Evolutionary conservation across 441 rosid genomes (phyloP), one percentile per base, ranked within the genome.

Genomic region (Erodium moschatum): DNA sequence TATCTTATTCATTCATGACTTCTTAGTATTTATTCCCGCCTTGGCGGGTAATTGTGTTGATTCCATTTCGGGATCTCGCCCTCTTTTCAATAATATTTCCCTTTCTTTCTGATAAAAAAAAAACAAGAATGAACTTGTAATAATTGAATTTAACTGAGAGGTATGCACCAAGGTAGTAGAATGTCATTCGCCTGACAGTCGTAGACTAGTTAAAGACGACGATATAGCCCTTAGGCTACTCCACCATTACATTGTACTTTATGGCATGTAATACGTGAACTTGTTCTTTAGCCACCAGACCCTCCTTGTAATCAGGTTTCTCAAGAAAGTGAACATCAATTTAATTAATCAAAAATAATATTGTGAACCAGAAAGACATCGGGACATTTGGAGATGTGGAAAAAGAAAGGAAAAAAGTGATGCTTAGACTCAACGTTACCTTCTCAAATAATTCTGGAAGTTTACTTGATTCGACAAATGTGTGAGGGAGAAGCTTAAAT

Each of bases 401-500:
- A 19, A 11, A 38, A 8, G 54, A 24, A 66, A 12, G 52, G 8
- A 66, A 13, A 27, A n/a, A 50, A 10, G 11, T 64, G 40, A 29
- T 24, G 27, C 63, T 18, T 50, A 31, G 68, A 31, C 29, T 42
- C 50, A 13, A 66, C 48, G 76, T 84, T 72, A 87, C 97, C 75
- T 77, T 81, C 42, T 69, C 84, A 84, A 84, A 90, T 64, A 90
- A 83, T 76, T 84, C 80, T 65, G 91, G 89, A 72, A 93, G 93
- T 78, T 75, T 78, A 81, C 79, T 86, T 27, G 93, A 88, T 71
- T 87, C 90, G 58, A 90, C 88, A 79, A 87, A 89, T 68, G 86
- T 83, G 74, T 86, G 97, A 73, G 97, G 96, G 83, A 90, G 97
- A 78, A 91, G 92, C 79, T 86, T 89, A 80, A 90, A 93, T 70